These are phyloP conservation scores for Sanguinoderma infundibulare DNA, from an alignment of 1,284 basidiomycete species.

Conservation along the genomic window DNA sequence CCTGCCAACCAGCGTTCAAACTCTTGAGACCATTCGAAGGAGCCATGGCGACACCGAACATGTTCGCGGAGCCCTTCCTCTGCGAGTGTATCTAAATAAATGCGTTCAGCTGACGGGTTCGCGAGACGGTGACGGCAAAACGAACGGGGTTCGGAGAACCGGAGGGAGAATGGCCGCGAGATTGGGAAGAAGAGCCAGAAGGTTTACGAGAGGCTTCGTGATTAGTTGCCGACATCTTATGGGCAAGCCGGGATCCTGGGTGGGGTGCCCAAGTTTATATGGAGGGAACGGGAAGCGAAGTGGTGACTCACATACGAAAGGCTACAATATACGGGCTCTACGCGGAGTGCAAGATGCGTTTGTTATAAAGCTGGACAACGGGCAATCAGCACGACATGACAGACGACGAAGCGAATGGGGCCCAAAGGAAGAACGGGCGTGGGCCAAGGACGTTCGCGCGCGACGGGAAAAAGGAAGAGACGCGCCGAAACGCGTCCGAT, in stretches of 20 bases:
- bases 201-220: slow-evolving; percentile 61
- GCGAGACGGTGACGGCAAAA: slow-evolving; percentile 9
- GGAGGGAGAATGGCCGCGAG: slow-evolving; percentile 62
- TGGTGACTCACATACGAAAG: slow-evolving; percentile 28
- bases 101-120: slow-evolving; percentile 4
- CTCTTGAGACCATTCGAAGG: slow-evolving; percentile 52
- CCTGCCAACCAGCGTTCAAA: slow-evolving; percentile 74
- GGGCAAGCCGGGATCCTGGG: slow-evolving; percentile 21
- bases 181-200: slow-evolving; percentile 68
- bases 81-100: slow-evolving; percentile 44
- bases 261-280: slow-evolving; percentile 20
- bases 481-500: slow-evolving; percentile 21
- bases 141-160: slow-evolving; percentile 60
- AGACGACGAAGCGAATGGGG: background rate
- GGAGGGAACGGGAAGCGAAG: slow-evolving; percentile 13
- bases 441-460: slow-evolving; percentile 1
- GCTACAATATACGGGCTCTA: slow-evolving; percentile 25
- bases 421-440: background rate
- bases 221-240: slow-evolving; percentile 53
- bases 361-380: slow-evolving; percentile 17
- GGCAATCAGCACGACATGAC: slow-evolving; percentile 13
- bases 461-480: slow-evolving; percentile 21
- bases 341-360: slow-evolving; percentile 17
- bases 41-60: slow-evolving; percentile 59
- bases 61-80: slow-evolving; percentile 50